Evolutionary conservation across 805 yeast genomes (phyloP), one percentile per base, ranked within the genome.

Genomic region (Starmerella stigmatis): DNA sequence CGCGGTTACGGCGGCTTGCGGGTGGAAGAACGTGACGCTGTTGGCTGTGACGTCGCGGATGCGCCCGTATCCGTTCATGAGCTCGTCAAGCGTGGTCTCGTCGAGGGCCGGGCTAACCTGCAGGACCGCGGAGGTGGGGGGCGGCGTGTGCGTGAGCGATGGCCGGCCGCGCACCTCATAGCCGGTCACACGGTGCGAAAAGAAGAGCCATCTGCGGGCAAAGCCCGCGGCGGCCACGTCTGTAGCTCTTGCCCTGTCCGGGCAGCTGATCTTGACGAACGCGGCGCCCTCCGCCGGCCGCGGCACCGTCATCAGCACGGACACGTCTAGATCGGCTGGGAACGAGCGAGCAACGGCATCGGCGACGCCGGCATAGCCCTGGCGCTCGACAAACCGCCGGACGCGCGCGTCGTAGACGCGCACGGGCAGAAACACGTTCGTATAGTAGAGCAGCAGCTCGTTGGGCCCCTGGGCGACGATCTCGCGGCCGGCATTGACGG

Each of bases 231-330:
- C 21, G 23, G 43, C 43, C 4, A 19, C 13, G 62, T 15, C 39
- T 4, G 42, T 20, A 16, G 46, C 21, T 19, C 6, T 22, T 3
- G 19, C 62, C 3, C 64, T 70, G 5, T 67, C 69, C 0, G 88
- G 84, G 23, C 83, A 74, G 25, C 67, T 62, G 55, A 81, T 81
- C 52, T 80, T 81, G 29, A 85, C 92, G 70, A 89, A 88, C 2
- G 86, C 96, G 36, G 97, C 97, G 43, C 96, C 95, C 58, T 92
- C 98, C 49, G 94, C 70, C 46, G 68, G 70, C 45, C 88, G 73
- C 0, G 92, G 81, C 26, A 79, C 74, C 25, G 85, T 70, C 2
- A 78, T 77, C 6, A 73, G 68, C 40, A 85, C 66, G 23, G 70
- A 63, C 20, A 78, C 55, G 15, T 20, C 19, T 34, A 19, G 28